phyloP scores from a whole-genome alignment of 768 basidiomycete species.

The Russula ochroleuca region DNA sequence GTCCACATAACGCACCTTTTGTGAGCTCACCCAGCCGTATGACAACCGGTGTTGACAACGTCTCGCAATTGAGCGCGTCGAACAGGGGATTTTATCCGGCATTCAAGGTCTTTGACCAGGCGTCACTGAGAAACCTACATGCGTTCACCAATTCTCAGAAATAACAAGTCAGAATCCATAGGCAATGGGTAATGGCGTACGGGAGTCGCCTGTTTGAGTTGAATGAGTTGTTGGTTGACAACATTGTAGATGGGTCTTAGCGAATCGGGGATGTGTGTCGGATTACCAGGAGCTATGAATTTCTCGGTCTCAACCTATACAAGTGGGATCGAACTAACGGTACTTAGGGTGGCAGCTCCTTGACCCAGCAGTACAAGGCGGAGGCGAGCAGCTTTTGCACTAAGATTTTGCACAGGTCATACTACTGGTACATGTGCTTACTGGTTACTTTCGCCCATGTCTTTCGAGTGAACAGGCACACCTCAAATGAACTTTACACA shows the following conservation, averaged over 20 bases:
- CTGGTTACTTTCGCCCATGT: too few relatives aligned
- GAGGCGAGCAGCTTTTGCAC: too few relatives aligned
- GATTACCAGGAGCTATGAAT: slow-evolving; percentile 74
- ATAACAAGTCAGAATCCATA: not conserved
- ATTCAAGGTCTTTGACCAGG: slow-evolving; percentile 80
- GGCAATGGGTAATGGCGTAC: slow-evolving; percentile 47
- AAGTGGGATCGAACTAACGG: slow-evolving; percentile 47
- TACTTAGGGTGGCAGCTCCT: slow-evolving; percentile 43
- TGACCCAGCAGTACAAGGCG: slow-evolving; percentile 20
- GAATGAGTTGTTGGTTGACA: slow-evolving; percentile 57
- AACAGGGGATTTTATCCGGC: slow-evolving; percentile 81
- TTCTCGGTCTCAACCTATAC: slow-evolving; percentile 11
- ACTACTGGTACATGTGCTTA: too few relatives aligned
- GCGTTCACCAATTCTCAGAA: slow-evolving; percentile 11
- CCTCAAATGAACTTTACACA: not conserved
- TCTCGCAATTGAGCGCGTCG: slow-evolving; percentile 89
- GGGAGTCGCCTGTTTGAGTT: slow-evolving; percentile 68
- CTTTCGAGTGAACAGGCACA: too few relatives aligned
- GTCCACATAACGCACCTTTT: slow-evolving; percentile 50
- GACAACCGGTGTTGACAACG: slow-evolving; percentile 63
- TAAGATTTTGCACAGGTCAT: too few relatives aligned
- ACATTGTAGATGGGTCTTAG: slow-evolving; percentile 62
- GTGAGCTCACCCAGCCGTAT: slow-evolving; percentile 68
- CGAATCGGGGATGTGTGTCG: slow-evolving; percentile 81
- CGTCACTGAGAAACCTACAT: slow-evolving; percentile 77